Evolutionary conservation across 2,329 filamentous ascomycete species (phyloP), one percentile per base, ranked within the genome.

Genomic region (Oidium heveae): DNA sequence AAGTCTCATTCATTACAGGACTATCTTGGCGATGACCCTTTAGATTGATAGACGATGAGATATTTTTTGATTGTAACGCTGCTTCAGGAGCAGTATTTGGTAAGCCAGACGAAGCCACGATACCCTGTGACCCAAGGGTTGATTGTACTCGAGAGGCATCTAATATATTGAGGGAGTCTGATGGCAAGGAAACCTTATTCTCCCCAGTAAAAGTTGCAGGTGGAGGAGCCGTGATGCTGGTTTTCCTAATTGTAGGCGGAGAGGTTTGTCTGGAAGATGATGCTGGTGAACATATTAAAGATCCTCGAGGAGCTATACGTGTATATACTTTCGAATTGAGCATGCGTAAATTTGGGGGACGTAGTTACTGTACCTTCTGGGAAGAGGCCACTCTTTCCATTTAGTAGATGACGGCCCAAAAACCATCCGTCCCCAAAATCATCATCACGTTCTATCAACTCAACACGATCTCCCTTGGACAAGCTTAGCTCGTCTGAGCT

Each of bases 401-500:
- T 87, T 59, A 75, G 72, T 60, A 86, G 68, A 67, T 89, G 84
- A 63, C 78, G 78, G 57, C 80, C 85, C 63, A 89, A 67, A 65
- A 84, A 93, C 85, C 84, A 88, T 54, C 86, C 85, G 67, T 93
- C 85, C 57, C 84, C 84, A 66, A 91, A 93, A 66, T 91, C 85
- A 66, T 91, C 85, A 66, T 91, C 85, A 63, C 84, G 76, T 69
- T 91, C 85, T 59, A 89, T 77, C 58, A 93, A 70, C 69, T 89
- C 82, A 58, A 93, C 82, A 59, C 83, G 79, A 63, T 91, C 84
- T 61, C 84, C 88, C 64, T 93, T 93, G 55, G 78, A 73, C 60
- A 98, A 74, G 61, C 79, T 93, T 64, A 98, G 74, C 72, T 98
- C 91, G 69, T 98, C 91, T 56, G 85, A 83, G 67, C 87, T 93